phyloP scores from a whole-genome alignment of 768 basidiomycete genomes.

The Mycena galericulata region DNA sequence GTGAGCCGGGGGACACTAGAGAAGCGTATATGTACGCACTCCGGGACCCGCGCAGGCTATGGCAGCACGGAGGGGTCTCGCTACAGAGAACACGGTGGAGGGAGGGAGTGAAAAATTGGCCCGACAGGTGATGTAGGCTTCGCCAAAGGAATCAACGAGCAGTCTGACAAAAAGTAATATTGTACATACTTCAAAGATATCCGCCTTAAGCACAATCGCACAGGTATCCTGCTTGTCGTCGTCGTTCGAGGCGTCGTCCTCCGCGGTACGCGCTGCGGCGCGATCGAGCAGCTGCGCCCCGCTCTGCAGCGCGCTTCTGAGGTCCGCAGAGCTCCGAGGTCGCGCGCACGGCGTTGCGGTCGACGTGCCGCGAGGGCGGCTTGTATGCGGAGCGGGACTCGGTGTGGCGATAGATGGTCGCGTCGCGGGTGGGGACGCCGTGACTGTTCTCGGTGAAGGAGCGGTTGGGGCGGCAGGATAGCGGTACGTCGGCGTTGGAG shows the following conservation, averaged over 20 bases:
- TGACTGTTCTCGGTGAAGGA: slow-evolving; percentile 71
- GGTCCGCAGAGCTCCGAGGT: slow-evolving; percentile 79
- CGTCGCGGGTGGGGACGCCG: slow-evolving; percentile 79
- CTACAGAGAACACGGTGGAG: slow-evolving; percentile 76
- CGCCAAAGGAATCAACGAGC: too few relatives aligned
- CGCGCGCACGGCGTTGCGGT: slow-evolving; percentile 83
- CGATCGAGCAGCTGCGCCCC: slow-evolving; percentile 86
- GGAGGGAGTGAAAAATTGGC: slow-evolving; percentile 60
- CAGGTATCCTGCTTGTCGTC: too few relatives aligned
- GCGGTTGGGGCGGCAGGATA: slow-evolving; percentile 72
- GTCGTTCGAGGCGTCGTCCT: slow-evolving; percentile 95
- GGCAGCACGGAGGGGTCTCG: slow-evolving; percentile 70
- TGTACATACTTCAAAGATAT: too few relatives aligned
- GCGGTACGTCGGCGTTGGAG: slow-evolving; percentile 59
- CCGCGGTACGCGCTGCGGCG: slow-evolving; percentile 71
- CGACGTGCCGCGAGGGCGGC: too few relatives aligned
- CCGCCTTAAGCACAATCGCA: too few relatives aligned
- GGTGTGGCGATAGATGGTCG: slow-evolving; percentile 95
- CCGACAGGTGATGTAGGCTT: slow-evolving; percentile 51
- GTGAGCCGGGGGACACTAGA: slow-evolving; percentile 20
- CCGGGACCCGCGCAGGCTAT: slow-evolving; percentile 71
- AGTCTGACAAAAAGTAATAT: too few relatives aligned
- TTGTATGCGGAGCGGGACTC: too few relatives aligned
- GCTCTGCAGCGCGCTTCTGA: slow-evolving; percentile 86
- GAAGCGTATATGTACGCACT: slow-evolving; percentile 49